These are phyloP conservation scores for Aegilops umbellulata DNA, from an alignment of 176 grass and related monocot genomes.

Conservation along the genomic window DNA sequence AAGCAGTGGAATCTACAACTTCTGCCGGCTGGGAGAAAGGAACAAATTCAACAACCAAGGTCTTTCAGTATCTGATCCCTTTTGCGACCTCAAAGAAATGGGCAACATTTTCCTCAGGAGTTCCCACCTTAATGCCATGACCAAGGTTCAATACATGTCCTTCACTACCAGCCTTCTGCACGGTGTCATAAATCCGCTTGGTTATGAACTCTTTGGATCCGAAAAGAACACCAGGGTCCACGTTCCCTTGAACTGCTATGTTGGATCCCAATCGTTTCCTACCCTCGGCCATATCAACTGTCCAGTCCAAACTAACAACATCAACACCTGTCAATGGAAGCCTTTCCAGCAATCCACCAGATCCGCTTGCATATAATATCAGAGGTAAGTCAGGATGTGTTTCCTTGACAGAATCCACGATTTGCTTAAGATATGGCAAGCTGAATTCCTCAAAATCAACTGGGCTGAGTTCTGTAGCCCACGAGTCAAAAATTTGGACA, in stretches of 20 bases:
- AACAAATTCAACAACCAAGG: constrained; percentile 13
- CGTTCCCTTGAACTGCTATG: constrained; percentile 87
- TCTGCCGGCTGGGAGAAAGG: constrained; percentile 20
- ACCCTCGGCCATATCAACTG: constrained; percentile 94
- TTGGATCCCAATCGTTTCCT: constrained; percentile 81
- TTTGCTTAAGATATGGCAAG: constrained; percentile 89
- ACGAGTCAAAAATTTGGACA: constrained; percentile 98
- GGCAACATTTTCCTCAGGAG: constrained; percentile 95
- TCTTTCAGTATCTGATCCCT: constrained; percentile 70
- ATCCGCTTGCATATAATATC: constrained; percentile 96
- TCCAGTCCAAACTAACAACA: constrained; percentile 98
- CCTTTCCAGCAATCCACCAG: constrained; percentile 87
- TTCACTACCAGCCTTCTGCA: constrained; percentile 77
- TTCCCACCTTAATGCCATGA: constrained; percentile 94
- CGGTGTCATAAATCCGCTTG: constrained; percentile 73
- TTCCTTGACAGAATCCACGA: constrained; percentile 73
- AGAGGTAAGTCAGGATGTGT: constrained; percentile 90
- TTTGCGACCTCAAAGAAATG: constrained; percentile 98
- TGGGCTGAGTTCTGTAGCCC: constrained; percentile 95
- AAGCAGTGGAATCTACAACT: constrained; percentile 38
- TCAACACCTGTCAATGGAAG: constrained; percentile 81
- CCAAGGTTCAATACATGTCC: constrained; percentile 94
- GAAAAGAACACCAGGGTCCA: constrained; percentile 95
- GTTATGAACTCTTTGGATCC: constrained; percentile 96
- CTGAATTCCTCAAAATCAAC: constrained; percentile 96